Percentiles rank a stretch among this genome's conserved stretches.
Evolutionary conservation across 108 stramenopile species (phyloP).

Genomic region (Nitzschia inconspicua): DNA sequence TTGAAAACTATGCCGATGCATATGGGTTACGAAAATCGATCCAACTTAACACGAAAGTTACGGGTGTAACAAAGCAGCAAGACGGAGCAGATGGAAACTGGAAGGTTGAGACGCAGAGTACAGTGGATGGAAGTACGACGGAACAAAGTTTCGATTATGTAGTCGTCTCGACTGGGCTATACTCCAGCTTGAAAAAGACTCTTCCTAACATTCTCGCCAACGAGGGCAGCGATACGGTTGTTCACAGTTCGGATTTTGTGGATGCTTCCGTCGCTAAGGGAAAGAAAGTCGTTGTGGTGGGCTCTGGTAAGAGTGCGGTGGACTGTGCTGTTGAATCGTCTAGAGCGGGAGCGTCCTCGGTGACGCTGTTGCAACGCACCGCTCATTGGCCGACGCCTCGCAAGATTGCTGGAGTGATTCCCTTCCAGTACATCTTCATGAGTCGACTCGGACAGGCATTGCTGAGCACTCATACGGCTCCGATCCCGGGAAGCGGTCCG

Average conservation of each 20-base stretch:
- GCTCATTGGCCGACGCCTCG: constrained; percentile 31
- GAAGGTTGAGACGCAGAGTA: not conserved
- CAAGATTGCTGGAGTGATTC: constrained; percentile 27
- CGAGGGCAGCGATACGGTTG: not conserved
- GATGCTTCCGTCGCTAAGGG: not conserved
- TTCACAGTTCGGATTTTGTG: constrained; percentile 12
- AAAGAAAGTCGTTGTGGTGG: constrained; percentile 18
- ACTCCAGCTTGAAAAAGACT: not conserved
- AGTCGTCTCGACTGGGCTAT: constrained; percentile 23
- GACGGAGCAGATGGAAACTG: not conserved
- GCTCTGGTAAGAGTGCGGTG: constrained; percentile 11
- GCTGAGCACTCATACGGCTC: constrained; percentile 6
- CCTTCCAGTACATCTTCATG: constrained; percentile 29
- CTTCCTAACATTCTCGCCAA: not conserved
- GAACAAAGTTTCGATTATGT: constrained; percentile 18
- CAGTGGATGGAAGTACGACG: constrained; percentile 1
- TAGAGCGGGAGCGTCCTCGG: constrained; percentile 16
- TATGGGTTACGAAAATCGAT: constrained; percentile 13
- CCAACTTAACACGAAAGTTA: constrained; percentile 14
- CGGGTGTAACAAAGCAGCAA: not conserved
- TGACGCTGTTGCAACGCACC: constrained; percentile 19
- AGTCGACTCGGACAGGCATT: constrained; percentile 20
- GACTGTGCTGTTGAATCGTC: constrained; percentile 16
- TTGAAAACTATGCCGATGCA: constrained; percentile 20
- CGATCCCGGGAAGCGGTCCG: constrained; percentile 11